A percentile compares a stretch with the other conserved stretches of the same genome.
Evolutionary conservation across 768 basidiomycete species (phyloP).

Genomic region (Coprinopsis cinerea): DNA sequence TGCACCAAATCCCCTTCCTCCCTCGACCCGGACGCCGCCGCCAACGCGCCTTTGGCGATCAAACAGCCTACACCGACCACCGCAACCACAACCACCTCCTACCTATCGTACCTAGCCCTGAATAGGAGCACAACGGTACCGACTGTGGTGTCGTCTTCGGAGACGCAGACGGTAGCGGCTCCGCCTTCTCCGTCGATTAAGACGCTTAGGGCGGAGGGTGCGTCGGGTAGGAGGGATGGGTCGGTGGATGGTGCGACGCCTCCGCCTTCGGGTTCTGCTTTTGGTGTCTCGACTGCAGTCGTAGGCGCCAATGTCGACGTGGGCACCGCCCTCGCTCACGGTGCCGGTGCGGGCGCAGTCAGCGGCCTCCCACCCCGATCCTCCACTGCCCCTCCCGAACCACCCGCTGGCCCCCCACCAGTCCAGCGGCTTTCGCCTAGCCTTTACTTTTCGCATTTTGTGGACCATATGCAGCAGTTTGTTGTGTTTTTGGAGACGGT

Average conservation of each 20-base stretch:
- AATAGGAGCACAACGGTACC: conserved; percentile 48
- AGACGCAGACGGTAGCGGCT: conserved; percentile 28
- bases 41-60: conserved; percentile 22
- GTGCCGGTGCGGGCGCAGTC: too few relatives aligned
- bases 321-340: conserved; percentile 13
- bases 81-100: conserved; percentile 59
- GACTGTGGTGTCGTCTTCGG: conserved; percentile 31
- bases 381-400: too few relatives aligned
- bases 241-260: conserved; percentile 28
- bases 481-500: conserved; percentile 86
- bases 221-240: conserved; percentile 28
- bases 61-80: conserved; percentile 21
- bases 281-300: conserved; percentile 20
- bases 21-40: conserved; percentile 37
- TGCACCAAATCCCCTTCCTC: conserved; percentile 62
- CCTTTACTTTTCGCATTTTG: conserved; percentile 90
- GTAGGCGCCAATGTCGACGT: conserved; percentile 2
- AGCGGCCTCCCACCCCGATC: too few relatives aligned
- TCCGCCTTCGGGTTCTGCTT: conserved; percentile 29
- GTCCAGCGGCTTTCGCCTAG: conserved; percentile 70
- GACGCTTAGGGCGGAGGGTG: conserved; percentile 34
- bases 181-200: conserved; percentile 43
- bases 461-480: conserved; percentile 82
- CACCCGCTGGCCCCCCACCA: conserved; percentile 26
- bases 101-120: conserved; percentile 75